Percentiles rank a stretch among this genome's conserved stretches.
Evolutionary conservation across 2,329 filamentous ascomycete genomes (phyloP).

Genomic region (Sporothrix inflata): DNA sequence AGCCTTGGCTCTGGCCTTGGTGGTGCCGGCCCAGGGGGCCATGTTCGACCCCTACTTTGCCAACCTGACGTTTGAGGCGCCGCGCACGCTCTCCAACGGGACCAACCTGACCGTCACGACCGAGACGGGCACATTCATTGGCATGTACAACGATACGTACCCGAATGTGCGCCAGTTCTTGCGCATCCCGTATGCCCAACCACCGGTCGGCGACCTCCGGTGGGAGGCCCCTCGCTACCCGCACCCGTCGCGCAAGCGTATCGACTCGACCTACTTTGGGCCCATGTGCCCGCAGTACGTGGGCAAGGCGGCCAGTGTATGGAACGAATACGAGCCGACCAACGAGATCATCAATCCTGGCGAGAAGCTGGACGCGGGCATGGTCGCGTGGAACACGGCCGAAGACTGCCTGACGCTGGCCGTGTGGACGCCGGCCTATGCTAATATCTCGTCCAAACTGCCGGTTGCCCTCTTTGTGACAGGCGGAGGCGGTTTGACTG

Average conservation of each 20-base stretch:
- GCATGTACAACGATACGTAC: background rate
- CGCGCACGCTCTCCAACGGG: background rate
- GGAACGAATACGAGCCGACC: slow-evolving; percentile 10
- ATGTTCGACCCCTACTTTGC: slow-evolving; percentile 15
- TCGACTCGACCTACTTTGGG: slow-evolving; percentile 10
- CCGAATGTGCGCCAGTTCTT: slow-evolving; percentile 43
- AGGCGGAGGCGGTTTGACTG: background rate
- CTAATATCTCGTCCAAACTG: background rate
- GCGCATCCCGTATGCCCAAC: slow-evolving; percentile 59
- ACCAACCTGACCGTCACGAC: slow-evolving; percentile 1
- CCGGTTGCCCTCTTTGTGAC: background rate
- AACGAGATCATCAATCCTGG: slow-evolving; percentile 8
- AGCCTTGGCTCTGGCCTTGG: slow-evolving; percentile 1
- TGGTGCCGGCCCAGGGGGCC: background rate
- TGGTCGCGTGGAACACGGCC: background rate
- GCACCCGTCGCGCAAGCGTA: background rate
- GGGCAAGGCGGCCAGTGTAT: background rate
- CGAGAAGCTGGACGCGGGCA: background rate
- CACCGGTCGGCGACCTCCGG: slow-evolving; percentile 45
- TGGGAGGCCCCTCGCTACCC: slow-evolving; percentile 9
- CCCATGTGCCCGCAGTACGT: slow-evolving; percentile 12
- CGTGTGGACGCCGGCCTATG: background rate
- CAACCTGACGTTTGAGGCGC: slow-evolving; percentile 4
- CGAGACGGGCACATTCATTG: slow-evolving; percentile 2
- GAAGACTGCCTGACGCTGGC: slow-evolving; percentile 10